Evolutionary conservation across 2,329 filamentous ascomycete genomes (phyloP), one percentile per base, ranked within the genome.

Genomic region (Penicillium verrucosum): DNA sequence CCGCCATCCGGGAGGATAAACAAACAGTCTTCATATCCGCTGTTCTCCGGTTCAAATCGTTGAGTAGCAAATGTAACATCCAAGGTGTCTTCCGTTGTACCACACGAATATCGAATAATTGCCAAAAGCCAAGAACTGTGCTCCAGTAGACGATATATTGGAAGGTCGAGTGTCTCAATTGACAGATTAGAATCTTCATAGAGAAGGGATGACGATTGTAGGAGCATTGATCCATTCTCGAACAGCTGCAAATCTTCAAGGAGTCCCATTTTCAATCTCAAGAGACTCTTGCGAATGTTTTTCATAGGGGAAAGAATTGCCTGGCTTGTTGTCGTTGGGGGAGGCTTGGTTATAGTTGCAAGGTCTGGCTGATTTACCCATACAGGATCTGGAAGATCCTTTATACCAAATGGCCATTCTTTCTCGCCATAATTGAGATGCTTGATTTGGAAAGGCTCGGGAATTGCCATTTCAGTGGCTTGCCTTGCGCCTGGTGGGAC

Each of bases 41-140:
- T 16, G 3, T 11, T 8, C 9, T 45, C 38, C 7, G 11, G 25
- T 9, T 41, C n/a, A 21, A 40, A 9, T 12, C 2, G 21, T 11
- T 49, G 40, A n/a, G 44, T 21, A 11, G 14, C 29, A 11, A 34
- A 18, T 3, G 34, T 11, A 1, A 16, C 12, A 4, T 10, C 23
- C 16, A 16, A 14, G 10, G 2, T 11, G 1, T 34, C 36, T 3
- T 38, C 38, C 0, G 27, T 16, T 3, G 18, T 5, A 5, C 38
- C 36, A 25, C n/a, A 23, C 5, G 36, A 41, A 9, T 42, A 52
- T 3, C 54, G 47, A 23, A 65, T 16, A 2, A 66, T 57, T 10
- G 53, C 52, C 23, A 65, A 38, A 12, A 66, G 58, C 23, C 56
- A 49, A 6, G 46, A 52, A 1, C 63, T 61, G 43, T 66, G 58